Conservation (phyloP, 768 basidiomycete genomes). For the Terana coerulea region DNA sequence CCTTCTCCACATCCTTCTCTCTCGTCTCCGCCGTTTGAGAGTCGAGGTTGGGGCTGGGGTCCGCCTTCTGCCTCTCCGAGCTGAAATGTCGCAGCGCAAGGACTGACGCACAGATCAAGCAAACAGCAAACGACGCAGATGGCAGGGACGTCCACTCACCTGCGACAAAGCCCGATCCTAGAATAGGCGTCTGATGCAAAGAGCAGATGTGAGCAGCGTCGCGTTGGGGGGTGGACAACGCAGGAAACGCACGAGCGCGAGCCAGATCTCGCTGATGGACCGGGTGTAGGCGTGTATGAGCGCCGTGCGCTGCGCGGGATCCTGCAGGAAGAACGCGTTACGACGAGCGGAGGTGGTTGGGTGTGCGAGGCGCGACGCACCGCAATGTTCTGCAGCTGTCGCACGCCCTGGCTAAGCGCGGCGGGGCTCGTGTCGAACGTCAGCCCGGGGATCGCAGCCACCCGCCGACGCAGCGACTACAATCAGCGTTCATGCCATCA, state of each 20-base stretch:
- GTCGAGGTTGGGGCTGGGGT: too few species aligned
- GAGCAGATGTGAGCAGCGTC: neutral
- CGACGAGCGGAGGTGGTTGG: slow-evolving; percentile 4
- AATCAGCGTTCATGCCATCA: neutral
- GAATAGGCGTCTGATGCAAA: slow-evolving; percentile 21
- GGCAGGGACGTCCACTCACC: slow-evolving; percentile 12
- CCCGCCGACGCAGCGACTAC: slow-evolving; percentile 1
- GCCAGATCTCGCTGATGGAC: slow-evolving; percentile 35
- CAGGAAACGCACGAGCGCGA: slow-evolving; percentile 20
- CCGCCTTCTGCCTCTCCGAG: neutral
- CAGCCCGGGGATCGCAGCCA: neutral
- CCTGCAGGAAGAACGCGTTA: slow-evolving; percentile 16
- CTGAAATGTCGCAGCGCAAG: neutral
- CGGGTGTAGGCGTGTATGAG: slow-evolving; percentile 34
- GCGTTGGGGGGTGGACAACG: neutral
- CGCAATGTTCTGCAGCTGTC: slow-evolving; percentile 16
- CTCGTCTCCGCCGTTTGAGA: too few species aligned
- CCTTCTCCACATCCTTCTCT: too few species aligned
- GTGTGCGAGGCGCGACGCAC: slow-evolving; percentile 13
- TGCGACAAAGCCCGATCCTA: slow-evolving; percentile 29
- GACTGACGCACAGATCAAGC: neutral
- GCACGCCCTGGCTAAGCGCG: slow-evolving; percentile 24
- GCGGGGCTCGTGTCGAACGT: slow-evolving; percentile 15
- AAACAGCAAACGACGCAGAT: neutral
- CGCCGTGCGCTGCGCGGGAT: slow-evolving; percentile 24